These are phyloP conservation scores for Neofusicoccum umdonicola DNA, from an alignment of 2,329 filamentous ascomycete genomes.

Conservation along the genomic window DNA sequence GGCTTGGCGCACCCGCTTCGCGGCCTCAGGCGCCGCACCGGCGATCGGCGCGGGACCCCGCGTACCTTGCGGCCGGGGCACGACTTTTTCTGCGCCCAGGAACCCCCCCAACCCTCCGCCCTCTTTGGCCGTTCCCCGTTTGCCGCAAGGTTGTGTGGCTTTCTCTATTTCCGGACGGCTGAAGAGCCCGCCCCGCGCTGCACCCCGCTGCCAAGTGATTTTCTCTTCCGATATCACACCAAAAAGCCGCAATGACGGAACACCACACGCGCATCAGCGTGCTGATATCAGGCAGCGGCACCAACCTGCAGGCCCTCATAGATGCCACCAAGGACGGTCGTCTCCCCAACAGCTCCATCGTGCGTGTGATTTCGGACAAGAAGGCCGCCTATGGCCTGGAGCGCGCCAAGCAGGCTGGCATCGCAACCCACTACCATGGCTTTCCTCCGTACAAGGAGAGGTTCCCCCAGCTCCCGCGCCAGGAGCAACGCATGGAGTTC, in stretches of 20 bases:
- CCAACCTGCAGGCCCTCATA: constrained; percentile 77
- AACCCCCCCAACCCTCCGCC: constrained; percentile 4
- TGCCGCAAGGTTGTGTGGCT: neutral
- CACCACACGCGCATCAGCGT: constrained; percentile 52
- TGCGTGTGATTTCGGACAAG: constrained; percentile 59
- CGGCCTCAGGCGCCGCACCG: neutral
- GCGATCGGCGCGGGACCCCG: constrained; percentile 9
- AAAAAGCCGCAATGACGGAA: constrained; percentile 6
- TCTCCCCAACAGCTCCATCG: constrained; percentile 54
- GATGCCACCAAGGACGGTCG: constrained; percentile 51
- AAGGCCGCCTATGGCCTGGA: constrained; percentile 64
- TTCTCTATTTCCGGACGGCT: too few species aligned
- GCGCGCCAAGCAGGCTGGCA: constrained; percentile 58
- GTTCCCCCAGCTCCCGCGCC: constrained; percentile 53
- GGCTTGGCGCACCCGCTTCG: constrained; percentile 6
- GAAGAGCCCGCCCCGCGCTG: neutral
- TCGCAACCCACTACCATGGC: constrained; percentile 79
- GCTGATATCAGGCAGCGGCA: constrained; percentile 62
- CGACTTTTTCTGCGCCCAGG: neutral
- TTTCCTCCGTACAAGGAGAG: constrained; percentile 72
- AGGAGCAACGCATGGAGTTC: constrained; percentile 59
- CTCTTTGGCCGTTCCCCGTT: neutral
- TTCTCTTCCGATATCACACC: neutral
- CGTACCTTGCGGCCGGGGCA: neutral
- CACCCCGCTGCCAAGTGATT: neutral